phyloP scores from a whole-genome alignment of 306 rosid genomes.

The Nissolia schottii region DNA sequence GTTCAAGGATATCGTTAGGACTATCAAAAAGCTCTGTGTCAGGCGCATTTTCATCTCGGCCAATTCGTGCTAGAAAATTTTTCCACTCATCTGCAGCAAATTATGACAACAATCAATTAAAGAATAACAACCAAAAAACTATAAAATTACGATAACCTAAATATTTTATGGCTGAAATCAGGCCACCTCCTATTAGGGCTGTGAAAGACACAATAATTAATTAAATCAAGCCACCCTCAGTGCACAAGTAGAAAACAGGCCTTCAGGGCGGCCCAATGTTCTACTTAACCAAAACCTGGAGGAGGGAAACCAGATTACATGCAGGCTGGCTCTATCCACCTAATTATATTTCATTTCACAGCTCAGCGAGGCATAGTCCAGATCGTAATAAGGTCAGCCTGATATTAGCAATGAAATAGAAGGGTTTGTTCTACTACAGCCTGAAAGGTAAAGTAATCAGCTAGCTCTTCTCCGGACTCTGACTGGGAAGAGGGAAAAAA shows the following conservation, averaged over 20 bases:
- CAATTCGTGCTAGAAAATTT: slow-evolving; percentile 86
- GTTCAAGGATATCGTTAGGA: slow-evolving; percentile 71
- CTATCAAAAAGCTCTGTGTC: slow-evolving; percentile 57
- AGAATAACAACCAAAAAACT: background rate
- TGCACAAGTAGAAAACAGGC: background rate
- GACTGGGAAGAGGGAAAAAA: background rate
- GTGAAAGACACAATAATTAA: background rate
- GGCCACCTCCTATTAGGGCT: background rate
- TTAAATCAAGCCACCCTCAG: background rate
- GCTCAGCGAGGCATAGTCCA: background rate
- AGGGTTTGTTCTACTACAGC: too few species aligned
- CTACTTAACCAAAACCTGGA: background rate
- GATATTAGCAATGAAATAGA: background rate
- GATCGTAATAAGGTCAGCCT: background rate
- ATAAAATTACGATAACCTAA: background rate
- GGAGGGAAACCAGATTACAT: background rate
- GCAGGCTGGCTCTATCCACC: background rate
- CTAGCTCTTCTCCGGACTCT: background rate
- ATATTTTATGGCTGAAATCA: background rate
- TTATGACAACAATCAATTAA: background rate
- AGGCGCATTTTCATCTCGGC: slow-evolving; percentile 63
- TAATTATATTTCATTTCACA: background rate
- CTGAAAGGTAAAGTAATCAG: background rate
- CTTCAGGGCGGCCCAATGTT: background rate
- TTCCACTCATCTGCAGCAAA: slow-evolving; percentile 79